Percentiles rank a stretch among this genome's conserved stretches.
Evolutionary conservation across 164 flowering plant species (phyloP).

Genomic region (Berberis thunbergii): DNA sequence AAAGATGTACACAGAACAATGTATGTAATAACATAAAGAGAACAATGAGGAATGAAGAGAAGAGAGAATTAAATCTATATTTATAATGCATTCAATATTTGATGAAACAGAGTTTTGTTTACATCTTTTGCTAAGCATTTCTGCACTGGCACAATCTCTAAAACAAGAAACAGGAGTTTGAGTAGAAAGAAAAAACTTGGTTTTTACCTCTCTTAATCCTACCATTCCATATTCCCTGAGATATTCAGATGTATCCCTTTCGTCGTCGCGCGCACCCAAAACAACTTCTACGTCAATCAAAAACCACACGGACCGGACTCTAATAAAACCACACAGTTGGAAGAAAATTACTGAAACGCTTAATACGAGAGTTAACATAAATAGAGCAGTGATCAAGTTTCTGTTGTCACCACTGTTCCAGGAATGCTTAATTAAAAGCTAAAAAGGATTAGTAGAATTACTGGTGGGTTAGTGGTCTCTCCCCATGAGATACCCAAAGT

Average conservation of each 20-base stretch:
- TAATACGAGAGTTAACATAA: slow-evolving; percentile 9
- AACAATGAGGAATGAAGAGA: not conserved
- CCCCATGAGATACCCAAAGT: slow-evolving; percentile 23
- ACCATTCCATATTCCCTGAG: not conserved
- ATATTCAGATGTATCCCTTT: slow-evolving; percentile 3
- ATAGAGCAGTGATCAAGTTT: slow-evolving; percentile 12
- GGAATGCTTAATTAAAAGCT: slow-evolving; percentile 8
- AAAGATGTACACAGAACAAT: not conserved
- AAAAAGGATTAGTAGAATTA: slow-evolving; percentile 17
- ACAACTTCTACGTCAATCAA: slow-evolving; percentile 9
- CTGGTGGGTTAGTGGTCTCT: slow-evolving; percentile 22
- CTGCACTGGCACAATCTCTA: slow-evolving; percentile 7
- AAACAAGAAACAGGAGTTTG: slow-evolving; percentile 6
- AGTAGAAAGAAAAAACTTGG: slow-evolving; percentile 6
- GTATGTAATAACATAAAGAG: not conserved
- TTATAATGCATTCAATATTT: slow-evolving; percentile 18
- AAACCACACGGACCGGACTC: slow-evolving; percentile 7
- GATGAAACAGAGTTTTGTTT: slow-evolving; percentile 13
- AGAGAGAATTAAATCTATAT: slow-evolving; percentile 5
- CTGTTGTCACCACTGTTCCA: slow-evolving; percentile 8
- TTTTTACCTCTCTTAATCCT: slow-evolving; percentile 3
- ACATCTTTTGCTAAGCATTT: slow-evolving; percentile 13
- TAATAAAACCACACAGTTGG: slow-evolving; percentile 11
- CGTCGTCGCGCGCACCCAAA: slow-evolving; percentile 6
- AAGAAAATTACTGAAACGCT: not conserved